A percentile compares a stretch with the other conserved stretches of the same genome.
Evolutionary conservation across 805 yeast species (phyloP).

Genomic region (Starmerella sirachaensis): DNA sequence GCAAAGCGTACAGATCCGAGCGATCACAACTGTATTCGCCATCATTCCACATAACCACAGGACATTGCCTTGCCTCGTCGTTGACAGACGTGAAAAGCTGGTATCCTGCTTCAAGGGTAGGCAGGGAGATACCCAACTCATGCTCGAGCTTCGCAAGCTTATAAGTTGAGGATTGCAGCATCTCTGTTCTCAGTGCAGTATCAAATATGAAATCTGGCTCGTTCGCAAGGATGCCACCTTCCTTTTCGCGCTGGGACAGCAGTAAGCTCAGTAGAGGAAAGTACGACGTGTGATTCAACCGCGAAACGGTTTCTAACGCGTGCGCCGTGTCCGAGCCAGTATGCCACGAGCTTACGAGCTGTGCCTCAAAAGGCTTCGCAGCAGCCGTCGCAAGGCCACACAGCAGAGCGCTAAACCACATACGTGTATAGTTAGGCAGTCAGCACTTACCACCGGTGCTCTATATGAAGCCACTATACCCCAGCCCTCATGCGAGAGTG

Average conservation of each 20-base stretch:
- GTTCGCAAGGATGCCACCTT: conserved; percentile 11
- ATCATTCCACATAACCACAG: conserved; percentile 44
- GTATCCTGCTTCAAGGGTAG: conserved; percentile 55
- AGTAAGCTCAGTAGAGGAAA: conserved; percentile 27
- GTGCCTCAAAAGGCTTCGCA: conserved; percentile 12
- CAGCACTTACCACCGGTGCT: background rate
- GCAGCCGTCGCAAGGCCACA: background rate
- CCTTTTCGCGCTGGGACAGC: conserved; percentile 16
- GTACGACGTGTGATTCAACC: conserved; percentile 25
- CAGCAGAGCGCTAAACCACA: background rate
- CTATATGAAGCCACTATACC: too few relatives aligned
- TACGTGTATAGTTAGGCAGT: background rate
- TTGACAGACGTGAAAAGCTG: conserved; percentile 35
- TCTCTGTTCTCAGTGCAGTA: conserved; percentile 14
- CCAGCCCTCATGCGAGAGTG: too few relatives aligned
- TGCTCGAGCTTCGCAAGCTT: conserved; percentile 33
- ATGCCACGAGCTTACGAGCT: conserved; percentile 14
- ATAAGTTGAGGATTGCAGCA: conserved; percentile 13
- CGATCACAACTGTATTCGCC: conserved; percentile 48
- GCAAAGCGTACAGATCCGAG: conserved; percentile 69
- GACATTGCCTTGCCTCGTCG: conserved; percentile 23
- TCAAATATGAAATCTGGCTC: conserved; percentile 18
- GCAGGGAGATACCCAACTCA: conserved; percentile 40
- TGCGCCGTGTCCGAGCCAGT: conserved; percentile 4
- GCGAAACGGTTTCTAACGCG: conserved; percentile 26